Base-by-base conservation (phyloP, 441 rosid species). In the Codiaeum variegatum region DNA sequence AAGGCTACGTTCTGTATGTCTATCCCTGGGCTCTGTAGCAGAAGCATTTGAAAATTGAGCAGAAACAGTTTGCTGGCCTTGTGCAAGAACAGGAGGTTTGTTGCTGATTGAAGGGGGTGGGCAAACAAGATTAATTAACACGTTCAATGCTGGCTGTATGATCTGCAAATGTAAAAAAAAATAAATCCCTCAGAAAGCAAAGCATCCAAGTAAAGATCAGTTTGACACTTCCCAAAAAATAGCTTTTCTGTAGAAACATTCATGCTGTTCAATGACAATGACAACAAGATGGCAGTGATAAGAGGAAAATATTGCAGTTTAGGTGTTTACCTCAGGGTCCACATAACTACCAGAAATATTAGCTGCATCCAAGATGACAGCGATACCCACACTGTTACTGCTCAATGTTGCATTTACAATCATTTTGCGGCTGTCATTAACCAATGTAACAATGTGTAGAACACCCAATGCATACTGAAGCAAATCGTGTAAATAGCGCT, bases 41-140 rank as follows among this genome's bases (percentile, higher is more conserved):
- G 81, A 51, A 73, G 74, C 79, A 79, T 78, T 76, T 76, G 85
- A 72, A 66, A 82, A 68, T 79, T 86, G 97, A 65, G 79, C 82
- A 70, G 88, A 75, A 74, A 70, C 78, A 79, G 83, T 74, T 62
- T 78, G 97, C 79, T 85, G 92, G 77, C 89, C 87, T 82, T 86
- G 96, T 62, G 85, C 81, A 80, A 81, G 83, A 46, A 77, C 71
- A 69, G 94, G 81, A 24, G 94, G 92, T 78, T 87, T 96, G 67
- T 91, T 91, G 85, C 97, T 96, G 77, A 96, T 86, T 74, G 99
- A 93, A 82, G 98, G 99, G 9, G 99, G 99, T 47, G 97, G 97
- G 73, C 99, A 93, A 74, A 96, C 99, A 78, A 96, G 94, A 82
- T 90, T 93, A 82, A 93, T 87, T 72, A 96, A 83, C 77, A 93